Conservation (phyloP, 371 early-diverging fungal genomes). For the Mortierella sp. region DNA sequence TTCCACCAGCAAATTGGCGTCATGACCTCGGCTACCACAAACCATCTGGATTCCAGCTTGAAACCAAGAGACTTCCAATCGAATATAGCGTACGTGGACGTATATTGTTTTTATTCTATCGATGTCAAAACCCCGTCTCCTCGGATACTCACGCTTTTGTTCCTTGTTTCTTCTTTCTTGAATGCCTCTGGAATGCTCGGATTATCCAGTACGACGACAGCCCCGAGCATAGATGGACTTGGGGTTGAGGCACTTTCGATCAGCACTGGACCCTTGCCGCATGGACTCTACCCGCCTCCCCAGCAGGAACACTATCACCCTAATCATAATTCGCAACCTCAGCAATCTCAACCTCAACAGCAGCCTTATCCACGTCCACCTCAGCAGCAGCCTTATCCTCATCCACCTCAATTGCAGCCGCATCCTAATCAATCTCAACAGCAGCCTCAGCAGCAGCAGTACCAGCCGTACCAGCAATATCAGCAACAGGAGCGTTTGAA, state of each 20-base stretch:
- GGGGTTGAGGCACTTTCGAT: slow-evolving; percentile 19
- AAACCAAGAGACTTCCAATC: too few relatives aligned
- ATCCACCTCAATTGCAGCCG: slow-evolving; percentile 1
- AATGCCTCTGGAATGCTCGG: not conserved
- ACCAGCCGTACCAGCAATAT: not conserved
- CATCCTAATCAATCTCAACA: slow-evolving; percentile 2
- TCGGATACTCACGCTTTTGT: not conserved
- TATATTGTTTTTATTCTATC: too few relatives aligned
- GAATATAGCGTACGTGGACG: too few relatives aligned
- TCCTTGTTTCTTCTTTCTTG: not conserved
- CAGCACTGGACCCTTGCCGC: not conserved
- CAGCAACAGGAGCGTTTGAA: not conserved
- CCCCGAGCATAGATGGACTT: slow-evolving; percentile 6
- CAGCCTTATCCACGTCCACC: slow-evolving; percentile 1
- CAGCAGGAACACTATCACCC: slow-evolving; percentile 11
- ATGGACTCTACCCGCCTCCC: slow-evolving; percentile 6
- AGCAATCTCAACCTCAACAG: slow-evolving; percentile 5
- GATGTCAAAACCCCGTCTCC: too few relatives aligned
- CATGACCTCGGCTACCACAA: too few relatives aligned
- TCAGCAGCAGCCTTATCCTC: not conserved
- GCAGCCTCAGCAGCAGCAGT: not conserved
- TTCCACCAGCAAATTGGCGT: not conserved
- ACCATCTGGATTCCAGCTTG: too few relatives aligned
- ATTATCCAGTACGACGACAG: not conserved
- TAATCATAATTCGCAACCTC: slow-evolving; percentile 11